Conservation (phyloP, 2,329 filamentous ascomycete genomes). For the Leptographium lundbergii region DNA sequence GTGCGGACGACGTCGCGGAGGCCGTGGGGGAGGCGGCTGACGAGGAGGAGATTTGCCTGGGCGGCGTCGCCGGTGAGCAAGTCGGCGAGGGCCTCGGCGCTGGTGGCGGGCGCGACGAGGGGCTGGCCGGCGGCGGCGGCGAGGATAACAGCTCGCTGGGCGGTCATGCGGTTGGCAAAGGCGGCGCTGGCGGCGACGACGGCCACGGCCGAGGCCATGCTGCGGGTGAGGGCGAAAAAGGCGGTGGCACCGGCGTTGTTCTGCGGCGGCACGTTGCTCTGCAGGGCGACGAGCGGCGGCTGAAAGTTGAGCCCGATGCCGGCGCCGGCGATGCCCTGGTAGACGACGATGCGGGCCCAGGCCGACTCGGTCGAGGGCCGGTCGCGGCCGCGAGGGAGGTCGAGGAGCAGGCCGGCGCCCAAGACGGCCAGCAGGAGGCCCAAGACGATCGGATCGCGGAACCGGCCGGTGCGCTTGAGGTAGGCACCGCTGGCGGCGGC, state of each 20-base stretch:
- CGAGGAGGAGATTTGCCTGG: conserved; percentile 28
- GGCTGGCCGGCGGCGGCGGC: conserved; percentile 3
- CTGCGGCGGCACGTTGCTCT: conserved; percentile 40
- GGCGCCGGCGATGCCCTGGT: conserved; percentile 40
- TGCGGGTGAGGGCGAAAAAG: conserved; percentile 42
- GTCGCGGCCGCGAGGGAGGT: conserved; percentile 28
- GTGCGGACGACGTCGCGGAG: conserved; percentile 30
- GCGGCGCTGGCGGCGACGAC: conserved; percentile 10
- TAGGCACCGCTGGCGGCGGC: conserved; percentile 23
- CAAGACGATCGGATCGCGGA: conserved; percentile 35
- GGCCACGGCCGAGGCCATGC: conserved; percentile 20
- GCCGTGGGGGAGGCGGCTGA: conserved; percentile 27
- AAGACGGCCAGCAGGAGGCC: conserved; percentile 40
- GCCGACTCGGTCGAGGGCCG: conserved; percentile 20
- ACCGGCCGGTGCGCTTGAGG: conserved; percentile 22
- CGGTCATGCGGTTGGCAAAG: conserved; percentile 11
- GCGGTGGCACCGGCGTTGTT: conserved; percentile 50
- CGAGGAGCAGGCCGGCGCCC: conserved; percentile 40
- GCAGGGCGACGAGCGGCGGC: conserved; percentile 46
- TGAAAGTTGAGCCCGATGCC: conserved; percentile 49
- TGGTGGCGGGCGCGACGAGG: too few species aligned
- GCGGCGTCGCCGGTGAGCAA: conserved; percentile 7
- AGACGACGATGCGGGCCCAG: conserved; percentile 31
- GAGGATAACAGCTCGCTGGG: conserved; percentile 4
- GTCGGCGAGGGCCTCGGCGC: not conserved